Base-by-base conservation (phyloP, 805 yeast genomes). In the Cephaloascus fragrans region DNA sequence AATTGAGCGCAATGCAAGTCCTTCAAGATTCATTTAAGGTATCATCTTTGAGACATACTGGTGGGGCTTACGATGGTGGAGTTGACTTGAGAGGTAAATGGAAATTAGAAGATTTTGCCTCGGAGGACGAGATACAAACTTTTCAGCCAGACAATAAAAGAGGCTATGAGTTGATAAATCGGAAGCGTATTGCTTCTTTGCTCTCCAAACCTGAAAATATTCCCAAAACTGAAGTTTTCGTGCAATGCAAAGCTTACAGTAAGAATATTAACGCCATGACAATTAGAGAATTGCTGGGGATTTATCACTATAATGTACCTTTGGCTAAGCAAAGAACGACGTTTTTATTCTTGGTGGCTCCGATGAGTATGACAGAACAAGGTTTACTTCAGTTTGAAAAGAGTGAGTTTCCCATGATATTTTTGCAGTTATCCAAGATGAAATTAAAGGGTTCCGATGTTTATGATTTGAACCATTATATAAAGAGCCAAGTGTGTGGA, bases 31-130 rank as follows among this genome's bases (percentile, higher is more conserved):
- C 53, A n/a, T 57, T 75, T 19, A 52, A 61, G 16, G 59, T 73
- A 34, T 46, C 49, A 14, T 50, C 61, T 26, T 40, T 75, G 35
- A 43, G 59, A 2, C 67, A 73, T 33, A 66, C 62, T 32, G 83
- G 83, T 1, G 80, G 82, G 1, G 60, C 75, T 2, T 65, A 67
- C 37, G 83, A 77, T 46, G 62, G 69, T 38, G 83, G 83, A 0
- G 57, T 77, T 3, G 83, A 77, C 48, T 50, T 77, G 3, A 49
- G 70, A 17, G 81, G 80, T 0, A 58, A 58, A 33, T 75, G 82
- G 81, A 55, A 70, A 39, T 51, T 68, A 36, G 39, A 46, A 37
- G 38, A 39, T 19, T 43, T 19, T 47, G 44, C 33, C 51, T 52
- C 49, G 49, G 49, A 43, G 26, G 19, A 20, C 18, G 29, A 35